A percentile compares a stretch with the other conserved stretches of the same genome.
These are phyloP conservation scores for Naganishia vaughanmartiniae DNA, from an alignment of 768 basidiomycete genomes.

Conservation along the genomic window DNA sequence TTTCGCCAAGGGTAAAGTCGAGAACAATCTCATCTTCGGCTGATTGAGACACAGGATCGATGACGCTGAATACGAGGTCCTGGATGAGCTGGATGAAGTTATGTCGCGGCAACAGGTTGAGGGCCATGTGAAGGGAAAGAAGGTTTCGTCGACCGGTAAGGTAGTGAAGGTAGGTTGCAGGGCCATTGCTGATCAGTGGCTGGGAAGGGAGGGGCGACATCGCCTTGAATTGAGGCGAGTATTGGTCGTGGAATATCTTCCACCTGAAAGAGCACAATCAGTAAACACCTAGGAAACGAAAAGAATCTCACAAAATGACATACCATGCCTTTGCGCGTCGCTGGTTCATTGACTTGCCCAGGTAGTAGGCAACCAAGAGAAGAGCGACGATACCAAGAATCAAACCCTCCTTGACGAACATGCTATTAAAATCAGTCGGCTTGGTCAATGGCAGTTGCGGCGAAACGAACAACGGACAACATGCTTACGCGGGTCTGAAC, in stretches of 20 bases:
- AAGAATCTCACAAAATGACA: constrained; percentile 39
- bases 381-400: constrained; percentile 60
- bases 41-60: constrained; percentile 72
- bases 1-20: constrained; percentile 67
- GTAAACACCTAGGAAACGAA: neutral
- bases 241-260: constrained; percentile 24
- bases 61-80: constrained; percentile 63
- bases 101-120: constrained; percentile 77
- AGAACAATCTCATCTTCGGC: constrained; percentile 66
- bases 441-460: neutral
- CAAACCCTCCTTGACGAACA: constrained; percentile 66
- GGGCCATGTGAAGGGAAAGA: constrained; percentile 72
- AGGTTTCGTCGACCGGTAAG: constrained; percentile 80
- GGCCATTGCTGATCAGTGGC: constrained; percentile 64
- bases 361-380: constrained; percentile 61
- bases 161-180: constrained; percentile 77
- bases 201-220: constrained; percentile 56
- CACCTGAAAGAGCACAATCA: constrained; percentile 43
- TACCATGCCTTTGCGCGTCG: constrained; percentile 67
- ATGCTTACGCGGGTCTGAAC: constrained; percentile 70
- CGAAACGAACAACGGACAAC: neutral
- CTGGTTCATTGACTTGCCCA: constrained; percentile 64
- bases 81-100: constrained; percentile 68
- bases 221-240: constrained; percentile 66
- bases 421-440: neutral